Conservation (phyloP, 305 asterid species). For the Coffea humblotiana region DNA sequence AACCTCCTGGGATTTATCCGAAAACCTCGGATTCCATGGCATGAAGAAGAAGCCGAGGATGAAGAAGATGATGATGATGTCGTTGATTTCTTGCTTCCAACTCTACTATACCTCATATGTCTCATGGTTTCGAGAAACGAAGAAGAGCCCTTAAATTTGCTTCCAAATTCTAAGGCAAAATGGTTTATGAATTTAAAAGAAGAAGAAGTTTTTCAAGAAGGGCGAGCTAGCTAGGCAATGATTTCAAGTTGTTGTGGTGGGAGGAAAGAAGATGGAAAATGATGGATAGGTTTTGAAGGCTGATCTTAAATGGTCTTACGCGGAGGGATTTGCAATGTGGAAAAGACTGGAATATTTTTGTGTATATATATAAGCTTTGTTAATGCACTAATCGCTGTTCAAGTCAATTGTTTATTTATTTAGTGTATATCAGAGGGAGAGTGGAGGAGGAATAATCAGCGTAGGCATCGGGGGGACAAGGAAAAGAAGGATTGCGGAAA, state of each 20-base stretch:
- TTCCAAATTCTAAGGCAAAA: neutral
- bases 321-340: conserved; percentile 25
- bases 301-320: conserved; percentile 1
- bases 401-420: neutral
- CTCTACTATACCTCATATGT: conserved; percentile 24
- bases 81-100: conserved; percentile 17
- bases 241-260: conserved; percentile 20
- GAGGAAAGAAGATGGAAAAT: conserved; percentile 28
- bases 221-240: neutral
- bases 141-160: neutral
- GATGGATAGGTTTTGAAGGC: conserved; percentile 10
- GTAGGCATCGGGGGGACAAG: conserved; percentile 18
- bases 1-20: conserved; percentile 30
- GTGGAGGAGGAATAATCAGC: conserved; percentile 13
- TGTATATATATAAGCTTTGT: neutral
- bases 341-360: conserved; percentile 3
- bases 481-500: conserved; percentile 16
- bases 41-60: neutral
- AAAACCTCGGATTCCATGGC: conserved; percentile 31
- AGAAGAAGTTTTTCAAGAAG: neutral
- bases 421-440: neutral
- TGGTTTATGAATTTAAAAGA: neutral
- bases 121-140: conserved; percentile 10
- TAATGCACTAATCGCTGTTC: neutral
- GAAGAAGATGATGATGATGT: neutral